A percentile compares a stretch with the other conserved stretches of the same genome.
phyloP scores from a whole-genome alignment of 2,329 filamentous ascomycete genomes.

The Colletotrichum graminicola region DNA sequence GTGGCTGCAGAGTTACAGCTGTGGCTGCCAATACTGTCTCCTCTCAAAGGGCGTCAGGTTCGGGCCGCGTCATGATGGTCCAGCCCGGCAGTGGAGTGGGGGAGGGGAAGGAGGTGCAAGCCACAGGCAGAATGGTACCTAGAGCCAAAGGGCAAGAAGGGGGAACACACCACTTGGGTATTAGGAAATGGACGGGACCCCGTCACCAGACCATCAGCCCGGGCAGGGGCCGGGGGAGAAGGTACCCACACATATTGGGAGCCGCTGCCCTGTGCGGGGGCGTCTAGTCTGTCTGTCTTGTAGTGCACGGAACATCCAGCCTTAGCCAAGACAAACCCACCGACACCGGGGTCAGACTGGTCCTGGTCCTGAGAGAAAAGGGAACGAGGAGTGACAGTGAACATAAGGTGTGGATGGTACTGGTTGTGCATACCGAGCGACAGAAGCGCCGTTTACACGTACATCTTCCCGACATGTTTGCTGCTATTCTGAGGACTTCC shows the following conservation, averaged over 20 bases:
- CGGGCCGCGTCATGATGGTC: not conserved
- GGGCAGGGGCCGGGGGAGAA: not conserved
- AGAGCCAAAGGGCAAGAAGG: slow-evolving; percentile 1
- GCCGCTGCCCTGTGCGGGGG: slow-evolving; percentile 5
- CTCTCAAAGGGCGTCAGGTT: not conserved
- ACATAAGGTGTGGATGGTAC: slow-evolving; percentile 33
- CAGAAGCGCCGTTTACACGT: not conserved
- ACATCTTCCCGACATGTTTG: slow-evolving; percentile 27
- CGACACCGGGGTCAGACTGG: slow-evolving; percentile 13
- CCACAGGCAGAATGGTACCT: not conserved
- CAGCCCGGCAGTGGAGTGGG: slow-evolving; percentile 7
- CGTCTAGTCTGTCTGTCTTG: not conserved
- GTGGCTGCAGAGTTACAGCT: slow-evolving; percentile 4
- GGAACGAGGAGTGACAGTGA: not conserved
- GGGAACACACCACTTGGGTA: not conserved
- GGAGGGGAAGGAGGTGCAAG: slow-evolving; percentile 1
- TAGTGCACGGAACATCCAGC: slow-evolving; percentile 30
- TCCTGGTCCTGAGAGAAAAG: slow-evolving; percentile 13
- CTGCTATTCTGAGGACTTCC: slow-evolving; percentile 31
- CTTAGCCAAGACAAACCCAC: slow-evolving; percentile 31
- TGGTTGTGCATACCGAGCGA: not conserved
- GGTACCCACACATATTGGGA: slow-evolving; percentile 1
- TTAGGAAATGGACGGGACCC: not conserved
- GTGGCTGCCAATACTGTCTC: not conserved
- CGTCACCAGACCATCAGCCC: slow-evolving; percentile 14